A percentile compares a stretch with the other conserved stretches of the same genome.
These are phyloP conservation scores for Neurospora intermedia DNA, from an alignment of 495 filamentous ascomycete species.

Conservation along the genomic window DNA sequence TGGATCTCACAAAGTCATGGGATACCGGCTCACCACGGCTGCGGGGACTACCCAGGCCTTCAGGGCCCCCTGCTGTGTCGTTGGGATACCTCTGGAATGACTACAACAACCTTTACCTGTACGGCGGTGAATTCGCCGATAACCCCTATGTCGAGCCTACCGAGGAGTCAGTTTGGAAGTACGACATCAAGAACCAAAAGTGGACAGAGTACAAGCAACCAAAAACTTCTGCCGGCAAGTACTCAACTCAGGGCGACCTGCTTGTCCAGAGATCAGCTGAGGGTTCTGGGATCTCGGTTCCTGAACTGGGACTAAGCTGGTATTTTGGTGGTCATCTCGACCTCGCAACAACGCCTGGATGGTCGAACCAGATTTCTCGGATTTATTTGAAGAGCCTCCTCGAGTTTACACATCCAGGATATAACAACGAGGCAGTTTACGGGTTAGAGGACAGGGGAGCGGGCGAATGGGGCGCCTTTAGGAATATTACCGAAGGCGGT, in stretches of 20 bases:
- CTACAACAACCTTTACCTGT: conserved; percentile 53
- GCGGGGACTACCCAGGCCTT: conserved; percentile 49
- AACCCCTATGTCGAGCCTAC: conserved; percentile 40
- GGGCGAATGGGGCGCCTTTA: conserved; percentile 44
- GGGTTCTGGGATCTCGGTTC: conserved; percentile 57
- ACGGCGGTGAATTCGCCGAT: conserved; percentile 62
- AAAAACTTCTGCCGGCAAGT: conserved; percentile 45
- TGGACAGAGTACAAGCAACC: conserved; percentile 53
- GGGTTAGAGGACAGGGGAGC: conserved; percentile 40
- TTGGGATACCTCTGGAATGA: conserved; percentile 66
- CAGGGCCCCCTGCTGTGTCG: conserved; percentile 57
- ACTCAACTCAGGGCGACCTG: conserved; percentile 39
- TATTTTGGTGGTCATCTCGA: conserved; percentile 73
- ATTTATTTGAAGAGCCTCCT: conserved; percentile 62
- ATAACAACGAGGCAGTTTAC: conserved; percentile 46
- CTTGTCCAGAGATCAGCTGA: conserved; percentile 55
- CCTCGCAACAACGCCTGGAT: conserved; percentile 55
- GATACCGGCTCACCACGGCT: conserved; percentile 52
- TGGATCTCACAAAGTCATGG: conserved; percentile 59
- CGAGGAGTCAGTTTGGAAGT: conserved; percentile 53
- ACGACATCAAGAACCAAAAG: conserved; percentile 42
- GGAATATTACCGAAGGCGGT: conserved; percentile 62
- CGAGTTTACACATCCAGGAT: conserved; percentile 64
- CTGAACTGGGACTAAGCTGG: conserved; percentile 55
- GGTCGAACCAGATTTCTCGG: conserved; percentile 47